phyloP scores from a whole-genome alignment of 106 monocot genomes.

The Dactylorhiza incarnata region DNA sequence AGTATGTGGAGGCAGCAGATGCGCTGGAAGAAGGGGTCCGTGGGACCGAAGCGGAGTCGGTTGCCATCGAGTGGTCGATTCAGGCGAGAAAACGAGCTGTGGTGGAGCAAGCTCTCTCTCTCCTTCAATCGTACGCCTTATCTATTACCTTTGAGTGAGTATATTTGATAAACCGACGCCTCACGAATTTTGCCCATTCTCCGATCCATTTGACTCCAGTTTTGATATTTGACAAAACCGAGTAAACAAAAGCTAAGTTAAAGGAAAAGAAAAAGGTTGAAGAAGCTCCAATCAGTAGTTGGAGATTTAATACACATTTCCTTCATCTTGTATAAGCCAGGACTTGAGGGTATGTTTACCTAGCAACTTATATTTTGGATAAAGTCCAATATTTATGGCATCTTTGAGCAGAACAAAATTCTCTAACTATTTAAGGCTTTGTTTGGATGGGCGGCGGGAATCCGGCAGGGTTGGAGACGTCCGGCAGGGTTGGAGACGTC shows the following conservation, averaged over 20 bases:
- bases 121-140: conserved; percentile 73
- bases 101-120: conserved; percentile 75
- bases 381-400: too few relatives aligned
- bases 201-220: background rate
- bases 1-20: conserved; percentile 72
- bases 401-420: too few relatives aligned
- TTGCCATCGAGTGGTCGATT: conserved; percentile 52
- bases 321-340: too few relatives aligned
- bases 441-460: too few relatives aligned
- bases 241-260: background rate
- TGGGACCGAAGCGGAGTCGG: conserved; percentile 65
- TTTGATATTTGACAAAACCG: background rate
- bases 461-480: too few relatives aligned
- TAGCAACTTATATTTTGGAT: too few relatives aligned
- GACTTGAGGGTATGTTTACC: too few relatives aligned
- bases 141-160: conserved; percentile 39
- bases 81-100: conserved; percentile 69
- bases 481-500: too few relatives aligned
- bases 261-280: too few relatives aligned
- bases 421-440: too few relatives aligned
- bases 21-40: conserved; percentile 57
- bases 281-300: too few relatives aligned
- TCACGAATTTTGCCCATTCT: background rate
- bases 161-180: background rate
- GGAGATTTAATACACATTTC: too few relatives aligned